These are phyloP conservation scores for Diaporthe amygdali DNA, from an alignment of 2,329 filamentous ascomycete species.

Conservation along the genomic window DNA sequence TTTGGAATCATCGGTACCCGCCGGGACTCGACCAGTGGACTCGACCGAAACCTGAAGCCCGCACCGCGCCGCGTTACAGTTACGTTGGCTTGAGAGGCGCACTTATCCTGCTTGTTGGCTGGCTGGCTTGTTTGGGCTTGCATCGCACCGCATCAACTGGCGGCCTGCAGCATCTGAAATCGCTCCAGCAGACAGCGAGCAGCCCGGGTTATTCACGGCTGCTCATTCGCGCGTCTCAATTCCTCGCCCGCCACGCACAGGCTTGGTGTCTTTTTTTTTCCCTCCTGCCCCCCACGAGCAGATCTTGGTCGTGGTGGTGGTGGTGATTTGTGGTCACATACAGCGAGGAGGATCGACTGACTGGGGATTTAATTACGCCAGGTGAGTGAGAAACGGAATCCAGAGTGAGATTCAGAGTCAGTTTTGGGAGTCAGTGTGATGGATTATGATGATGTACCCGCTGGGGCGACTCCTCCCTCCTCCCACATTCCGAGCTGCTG, in stretches of 20 bases:
- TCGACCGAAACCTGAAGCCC: not conserved
- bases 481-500: constrained; percentile 8
- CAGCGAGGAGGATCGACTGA: not conserved
- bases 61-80: not conserved
- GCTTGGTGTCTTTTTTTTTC: too few relatives aligned
- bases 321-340: too few relatives aligned
- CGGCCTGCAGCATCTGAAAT: not conserved
- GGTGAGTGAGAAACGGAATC: not conserved
- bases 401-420: not conserved
- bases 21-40: constrained; percentile 2
- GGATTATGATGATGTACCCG: not conserved
- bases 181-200: not conserved
- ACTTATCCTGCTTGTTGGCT: not conserved
- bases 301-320: not conserved
- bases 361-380: not conserved
- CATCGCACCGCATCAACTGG: not conserved
- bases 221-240: not conserved
- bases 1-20: constrained; percentile 1
- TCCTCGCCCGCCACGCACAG: not conserved
- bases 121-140: not conserved
- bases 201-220: not conserved
- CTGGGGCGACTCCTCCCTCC: not conserved
- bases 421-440: not conserved
- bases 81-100: constrained; percentile 4
- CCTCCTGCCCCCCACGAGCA: not conserved